phyloP scores from a whole-genome alignment of 257 asterid genomes.

The Capsicum rhomboideum region DNA sequence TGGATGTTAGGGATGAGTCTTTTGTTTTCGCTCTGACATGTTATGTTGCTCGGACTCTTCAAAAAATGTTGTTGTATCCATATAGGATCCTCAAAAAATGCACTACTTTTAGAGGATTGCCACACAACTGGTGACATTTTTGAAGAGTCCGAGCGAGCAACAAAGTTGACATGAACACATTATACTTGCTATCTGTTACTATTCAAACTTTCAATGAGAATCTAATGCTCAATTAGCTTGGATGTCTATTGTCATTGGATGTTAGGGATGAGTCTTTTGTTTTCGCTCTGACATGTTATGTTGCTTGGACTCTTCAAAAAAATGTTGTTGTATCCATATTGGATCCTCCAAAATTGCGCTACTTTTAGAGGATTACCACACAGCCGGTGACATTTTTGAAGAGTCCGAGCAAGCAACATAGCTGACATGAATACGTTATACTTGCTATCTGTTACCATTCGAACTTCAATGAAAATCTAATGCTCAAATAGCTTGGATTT shows the following conservation, averaged over 20 bases:
- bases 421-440: too few relatives aligned
- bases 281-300: neutral
- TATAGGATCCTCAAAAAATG: too few relatives aligned
- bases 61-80: too few relatives aligned
- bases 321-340: rapidly evolving
- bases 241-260: too few relatives aligned
- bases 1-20: too few relatives aligned
- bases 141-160: too few relatives aligned
- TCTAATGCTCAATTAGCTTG: neutral
- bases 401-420: neutral
- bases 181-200: neutral
- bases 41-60: neutral
- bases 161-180: neutral
- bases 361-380: neutral
- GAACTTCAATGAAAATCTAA: neutral
- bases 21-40: neutral
- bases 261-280: too few relatives aligned
- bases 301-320: neutral
- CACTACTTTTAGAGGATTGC: neutral
- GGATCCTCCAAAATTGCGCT: neutral
- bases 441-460: neutral
- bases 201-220: neutral
- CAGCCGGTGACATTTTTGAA: neutral
- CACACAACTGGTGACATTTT: too few relatives aligned
- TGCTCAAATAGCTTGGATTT: neutral